A percentile compares a stretch with the other conserved stretches of the same genome.
Conservation (phyloP, 2,329 filamentous ascomycete species). For the Botrytis deweyae region DNA sequence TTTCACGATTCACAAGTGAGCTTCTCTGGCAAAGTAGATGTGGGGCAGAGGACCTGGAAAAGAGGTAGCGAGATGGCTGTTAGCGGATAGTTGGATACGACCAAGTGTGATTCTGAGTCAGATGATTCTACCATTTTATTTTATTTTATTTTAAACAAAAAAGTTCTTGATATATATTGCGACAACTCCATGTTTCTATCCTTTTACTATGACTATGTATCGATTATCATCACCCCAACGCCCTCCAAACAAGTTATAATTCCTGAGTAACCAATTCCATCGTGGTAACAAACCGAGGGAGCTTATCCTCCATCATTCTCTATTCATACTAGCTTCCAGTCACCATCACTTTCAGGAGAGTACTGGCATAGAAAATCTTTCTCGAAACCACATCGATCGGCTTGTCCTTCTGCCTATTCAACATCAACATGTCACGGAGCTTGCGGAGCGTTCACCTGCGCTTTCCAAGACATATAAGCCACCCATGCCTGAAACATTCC, state of each 20-base stretch:
- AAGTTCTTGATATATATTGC: not conserved
- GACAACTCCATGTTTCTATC: accelerated
- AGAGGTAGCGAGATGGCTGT: not conserved
- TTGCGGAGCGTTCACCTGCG: not conserved
- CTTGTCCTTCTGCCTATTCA: not conserved
- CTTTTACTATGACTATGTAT: not conserved
- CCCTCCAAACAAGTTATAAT: not conserved
- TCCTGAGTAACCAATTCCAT: too few species aligned
- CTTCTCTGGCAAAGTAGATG: not conserved
- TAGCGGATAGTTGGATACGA: not conserved
- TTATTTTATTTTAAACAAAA: not conserved
- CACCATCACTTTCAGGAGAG: not conserved
- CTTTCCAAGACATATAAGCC: not conserved
- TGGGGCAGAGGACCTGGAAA: not conserved
- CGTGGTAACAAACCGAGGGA: too few species aligned
- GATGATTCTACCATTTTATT: not conserved
- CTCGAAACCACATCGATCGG: not conserved
- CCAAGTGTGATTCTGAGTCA: not conserved
- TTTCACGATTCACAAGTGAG: not conserved
- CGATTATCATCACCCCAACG: not conserved
- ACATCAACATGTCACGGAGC: not conserved
- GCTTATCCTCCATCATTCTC: too few species aligned
- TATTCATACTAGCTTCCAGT: too few species aligned
- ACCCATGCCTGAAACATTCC: not conserved
- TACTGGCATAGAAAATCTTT: not conserved